phyloP scores from a whole-genome alignment of 331 rosid genomes.

The Malus hybrid region DNA sequence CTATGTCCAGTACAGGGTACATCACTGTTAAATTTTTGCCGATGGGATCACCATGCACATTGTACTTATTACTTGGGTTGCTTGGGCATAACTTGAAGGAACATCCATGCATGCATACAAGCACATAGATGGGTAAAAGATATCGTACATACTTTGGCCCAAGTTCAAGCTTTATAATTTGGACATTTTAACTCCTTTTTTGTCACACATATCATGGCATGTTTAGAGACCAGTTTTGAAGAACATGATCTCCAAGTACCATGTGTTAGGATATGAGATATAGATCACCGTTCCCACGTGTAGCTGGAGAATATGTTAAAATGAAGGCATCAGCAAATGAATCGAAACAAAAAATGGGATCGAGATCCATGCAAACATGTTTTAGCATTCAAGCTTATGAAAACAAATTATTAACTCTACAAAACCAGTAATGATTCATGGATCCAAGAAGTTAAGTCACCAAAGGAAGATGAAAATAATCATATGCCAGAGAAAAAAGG shows the following conservation, averaged over 20 bases:
- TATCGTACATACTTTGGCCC: not conserved
- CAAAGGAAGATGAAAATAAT: not conserved
- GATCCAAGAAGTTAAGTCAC: not conserved
- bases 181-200: not conserved
- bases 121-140: not conserved
- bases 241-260: not conserved
- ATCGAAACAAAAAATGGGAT: not conserved
- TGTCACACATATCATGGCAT: not conserved
- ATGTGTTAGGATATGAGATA: not conserved
- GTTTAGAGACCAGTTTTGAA: not conserved
- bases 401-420: not conserved
- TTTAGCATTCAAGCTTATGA: not conserved
- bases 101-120: not conserved
- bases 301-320: not conserved
- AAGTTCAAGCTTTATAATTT: not conserved
- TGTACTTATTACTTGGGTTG: not conserved
- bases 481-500: slow-evolving; percentile 31
- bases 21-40: too few species aligned
- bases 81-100: not conserved
- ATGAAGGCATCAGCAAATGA: not conserved
- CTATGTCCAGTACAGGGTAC: too few species aligned
- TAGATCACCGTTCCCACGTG: not conserved
- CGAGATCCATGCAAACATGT: not conserved
- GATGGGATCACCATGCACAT: too few species aligned
- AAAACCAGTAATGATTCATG: not conserved